phyloP scores from a whole-genome alignment of 495 filamentous ascomycete species.

The Oidiodendron maius region DNA sequence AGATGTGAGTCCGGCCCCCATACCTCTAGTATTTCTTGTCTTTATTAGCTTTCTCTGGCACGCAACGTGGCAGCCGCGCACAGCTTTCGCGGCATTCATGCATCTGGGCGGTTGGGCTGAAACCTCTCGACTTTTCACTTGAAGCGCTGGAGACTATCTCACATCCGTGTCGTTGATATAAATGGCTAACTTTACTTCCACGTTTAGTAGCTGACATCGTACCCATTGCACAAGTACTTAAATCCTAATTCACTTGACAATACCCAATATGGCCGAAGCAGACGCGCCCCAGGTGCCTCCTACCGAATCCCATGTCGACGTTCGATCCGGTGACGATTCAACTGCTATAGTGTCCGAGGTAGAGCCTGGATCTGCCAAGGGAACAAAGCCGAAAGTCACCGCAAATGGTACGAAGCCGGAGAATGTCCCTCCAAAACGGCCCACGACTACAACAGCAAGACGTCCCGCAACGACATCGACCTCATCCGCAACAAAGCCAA shows the following conservation, averaged over 20 bases:
- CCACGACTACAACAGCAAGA: conserved; percentile 6
- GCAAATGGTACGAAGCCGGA: conserved; percentile 24
- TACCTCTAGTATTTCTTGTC: no score
- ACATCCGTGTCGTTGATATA: background rate
- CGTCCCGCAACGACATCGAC: conserved; percentile 13
- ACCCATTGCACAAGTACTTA: no score
- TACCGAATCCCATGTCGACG: conserved; percentile 12
- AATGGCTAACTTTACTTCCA: no score
- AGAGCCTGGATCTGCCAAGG: conserved; percentile 21
- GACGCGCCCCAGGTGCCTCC: conserved; percentile 12
- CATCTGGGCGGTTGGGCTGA: background rate
- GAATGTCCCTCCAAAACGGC: conserved; percentile 19
- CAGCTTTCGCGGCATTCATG: background rate
- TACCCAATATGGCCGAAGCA: conserved; percentile 20
- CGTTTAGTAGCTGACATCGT: no score
- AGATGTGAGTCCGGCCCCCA: no score
- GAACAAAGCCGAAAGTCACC: conserved; percentile 12
- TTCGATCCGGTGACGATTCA: conserved; percentile 14
- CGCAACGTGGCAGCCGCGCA: background rate
- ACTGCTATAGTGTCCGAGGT: conserved; percentile 15
- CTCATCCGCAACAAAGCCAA: conserved; percentile 16
- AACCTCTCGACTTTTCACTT: background rate
- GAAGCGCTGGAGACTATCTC: background rate
- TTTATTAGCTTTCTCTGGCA: background rate
- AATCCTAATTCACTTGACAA: background rate